Percentiles rank a stretch among this genome's conserved stretches.
Evolutionary conservation across 768 basidiomycete genomes (phyloP).

Genomic region (Ephemerocybe angulata): DNA sequence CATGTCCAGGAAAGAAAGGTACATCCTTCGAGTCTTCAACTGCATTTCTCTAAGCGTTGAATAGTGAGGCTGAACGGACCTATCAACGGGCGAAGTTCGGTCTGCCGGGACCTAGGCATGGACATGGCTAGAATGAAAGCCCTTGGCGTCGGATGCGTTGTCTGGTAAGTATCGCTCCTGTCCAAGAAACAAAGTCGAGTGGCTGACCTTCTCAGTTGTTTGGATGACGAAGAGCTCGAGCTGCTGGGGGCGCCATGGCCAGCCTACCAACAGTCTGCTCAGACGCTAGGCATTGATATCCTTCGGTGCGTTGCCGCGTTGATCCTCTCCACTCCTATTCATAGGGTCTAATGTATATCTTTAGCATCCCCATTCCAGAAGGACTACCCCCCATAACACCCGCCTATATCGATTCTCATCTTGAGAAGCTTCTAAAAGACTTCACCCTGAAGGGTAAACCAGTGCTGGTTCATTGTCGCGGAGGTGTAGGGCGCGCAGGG

Average conservation of each 20-base stretch:
- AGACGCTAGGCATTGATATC: conserved; percentile 68
- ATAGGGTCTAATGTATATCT: neutral
- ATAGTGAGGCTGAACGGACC: conserved; percentile 72
- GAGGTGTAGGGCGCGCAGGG: conserved; percentile 92
- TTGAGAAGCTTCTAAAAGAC: conserved; percentile 58
- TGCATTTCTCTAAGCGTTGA: neutral
- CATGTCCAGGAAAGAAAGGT: conserved; percentile 96
- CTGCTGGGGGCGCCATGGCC: conserved; percentile 86
- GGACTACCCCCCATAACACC: conserved; percentile 72
- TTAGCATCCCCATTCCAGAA: conserved; percentile 79
- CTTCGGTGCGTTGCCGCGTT: conserved; percentile 50
- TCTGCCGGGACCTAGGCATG: conserved; percentile 75
- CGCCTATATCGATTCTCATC: conserved; percentile 56
- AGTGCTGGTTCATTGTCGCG: conserved; percentile 86
- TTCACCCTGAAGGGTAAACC: conserved; percentile 73
- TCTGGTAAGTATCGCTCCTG: conserved; percentile 55
- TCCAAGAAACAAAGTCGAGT: too few relatives aligned
- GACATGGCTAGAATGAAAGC: conserved; percentile 76
- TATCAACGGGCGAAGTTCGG: conserved; percentile 71
- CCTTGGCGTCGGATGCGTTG: conserved; percentile 72
- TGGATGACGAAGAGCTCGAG: conserved; percentile 80
- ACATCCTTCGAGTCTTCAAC: conserved; percentile 7
- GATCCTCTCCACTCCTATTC: conserved; percentile 22
- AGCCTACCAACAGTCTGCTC: conserved; percentile 65
- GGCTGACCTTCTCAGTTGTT: too few relatives aligned